Evolutionary conservation across 176 grass and related monocot genomes (phyloP), one percentile per base, ranked within the genome.

Genomic region (Oropetium thomaeum): DNA sequence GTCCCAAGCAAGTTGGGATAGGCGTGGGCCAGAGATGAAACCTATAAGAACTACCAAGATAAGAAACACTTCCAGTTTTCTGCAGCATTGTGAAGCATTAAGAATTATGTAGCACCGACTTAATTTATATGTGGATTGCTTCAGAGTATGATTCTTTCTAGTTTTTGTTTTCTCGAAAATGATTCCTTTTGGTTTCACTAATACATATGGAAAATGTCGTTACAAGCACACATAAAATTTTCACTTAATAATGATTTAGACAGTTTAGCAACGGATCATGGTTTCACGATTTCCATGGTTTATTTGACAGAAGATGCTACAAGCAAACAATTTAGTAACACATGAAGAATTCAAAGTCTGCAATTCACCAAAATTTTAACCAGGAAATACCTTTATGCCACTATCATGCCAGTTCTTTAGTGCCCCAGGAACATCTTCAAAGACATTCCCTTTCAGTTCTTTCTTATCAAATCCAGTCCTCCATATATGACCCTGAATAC

Each of bases 401-500:
- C 80, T 74, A 70, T 79, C 47, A 84, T 98, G 78, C 95, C 95
- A 98, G 71, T 92, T 87, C 79, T 90, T 87, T 60, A 98, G 84
- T 13, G 84, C 95, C 51, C 70, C 72, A 1, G 86, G 88, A 75
- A 98, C 95, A 90, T 98, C 95, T 58, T 98, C 91, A 84, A 90
- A 98, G 79, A 98, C 86, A 98, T 92, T 45, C 76, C 86, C 95
- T 68, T 84, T 77, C 53, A 98, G 51, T 54, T 98, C 87, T 83
- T 90, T 94, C 47, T 81, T 86, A 86, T 90, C 82, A 83, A 88
- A 98, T 48, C 95, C 91, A 79, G 84, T 90, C 82, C 91, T 89
- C 95, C 95, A 98, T 87, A 98, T 94, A 81, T 94, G 95, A 54
- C 95, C 95, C 95, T 98, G 87, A 79, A 86, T 83, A 65, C 38